Conservation (phyloP, 2,329 filamentous ascomycete genomes). For the Talaromyces sp. region DNA sequence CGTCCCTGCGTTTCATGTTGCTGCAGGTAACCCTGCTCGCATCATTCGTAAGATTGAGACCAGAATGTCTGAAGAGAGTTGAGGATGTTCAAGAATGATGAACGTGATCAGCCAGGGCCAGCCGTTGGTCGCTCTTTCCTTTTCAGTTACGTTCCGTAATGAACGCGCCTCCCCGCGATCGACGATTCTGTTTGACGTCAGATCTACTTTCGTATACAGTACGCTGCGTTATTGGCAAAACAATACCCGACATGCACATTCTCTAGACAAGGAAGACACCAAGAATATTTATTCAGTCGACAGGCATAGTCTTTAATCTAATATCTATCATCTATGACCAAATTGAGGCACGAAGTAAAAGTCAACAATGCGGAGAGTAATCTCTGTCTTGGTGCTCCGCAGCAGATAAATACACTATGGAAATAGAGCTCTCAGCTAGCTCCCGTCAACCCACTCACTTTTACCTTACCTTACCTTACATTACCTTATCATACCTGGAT, state of each 20-base stretch:
- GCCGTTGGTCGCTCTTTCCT: neutral
- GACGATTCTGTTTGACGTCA: conserved; percentile 1
- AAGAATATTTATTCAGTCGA: neutral
- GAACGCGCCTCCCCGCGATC: neutral
- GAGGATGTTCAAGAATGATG: neutral
- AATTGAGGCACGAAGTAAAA: neutral
- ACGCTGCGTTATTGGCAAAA: no score
- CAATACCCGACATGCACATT: neutral
- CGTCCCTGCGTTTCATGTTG: conserved; percentile 42
- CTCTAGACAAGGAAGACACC: neutral
- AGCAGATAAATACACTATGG: neutral
- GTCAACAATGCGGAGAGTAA: neutral
- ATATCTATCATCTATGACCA: neutral
- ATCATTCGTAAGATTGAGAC: conserved; percentile 41
- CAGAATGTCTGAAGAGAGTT: conserved; percentile 26
- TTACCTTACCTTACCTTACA: conserved; percentile 10
- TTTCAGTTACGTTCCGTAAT: neutral
- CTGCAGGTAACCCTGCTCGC: conserved; percentile 39
- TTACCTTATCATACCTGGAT: conserved; percentile 3
- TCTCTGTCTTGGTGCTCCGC: neutral
- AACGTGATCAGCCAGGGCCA: neutral
- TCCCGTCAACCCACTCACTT: neutral
- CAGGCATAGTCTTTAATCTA: no score
- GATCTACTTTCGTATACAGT: neutral
- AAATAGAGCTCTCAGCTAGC: neutral